Evolutionary conservation across 148 eudicot genomes (phyloP).

Genomic region (Oxyria digyna): DNA sequence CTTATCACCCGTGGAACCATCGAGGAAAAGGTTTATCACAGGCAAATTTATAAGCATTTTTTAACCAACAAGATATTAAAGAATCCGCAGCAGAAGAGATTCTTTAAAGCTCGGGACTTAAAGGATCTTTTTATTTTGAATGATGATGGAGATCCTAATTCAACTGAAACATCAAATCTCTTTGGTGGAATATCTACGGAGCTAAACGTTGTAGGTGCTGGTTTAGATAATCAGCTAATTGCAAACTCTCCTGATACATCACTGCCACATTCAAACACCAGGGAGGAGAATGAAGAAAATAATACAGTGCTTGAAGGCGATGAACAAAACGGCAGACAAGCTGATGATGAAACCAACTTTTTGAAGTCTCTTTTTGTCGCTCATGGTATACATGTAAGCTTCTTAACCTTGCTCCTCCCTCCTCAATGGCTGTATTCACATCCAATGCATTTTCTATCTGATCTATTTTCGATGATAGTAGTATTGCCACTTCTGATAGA

Average conservation of each 20-base stretch:
- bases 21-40: slow-evolving; percentile 97
- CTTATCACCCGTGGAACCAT: slow-evolving; percentile 92
- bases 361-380: slow-evolving; percentile 73
- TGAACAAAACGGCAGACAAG: slow-evolving; percentile 25
- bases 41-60: slow-evolving; percentile 93
- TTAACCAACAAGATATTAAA: slow-evolving; percentile 88
- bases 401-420: slow-evolving; percentile 10
- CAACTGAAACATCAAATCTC: slow-evolving; percentile 76
- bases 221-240: slow-evolving; percentile 27
- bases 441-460: too few relatives aligned
- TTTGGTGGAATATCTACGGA: slow-evolving; percentile 70
- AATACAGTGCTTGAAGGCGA: slow-evolving; percentile 19
- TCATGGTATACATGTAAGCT: slow-evolving; percentile 92
- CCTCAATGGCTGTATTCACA: background rate
- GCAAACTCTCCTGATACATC: slow-evolving; percentile 12
- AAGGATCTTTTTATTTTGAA: slow-evolving; percentile 74
- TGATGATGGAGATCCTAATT: slow-evolving; percentile 56
- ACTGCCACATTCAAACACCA: slow-evolving; percentile 17
- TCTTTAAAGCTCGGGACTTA: slow-evolving; percentile 87
- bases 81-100: slow-evolving; percentile 93
- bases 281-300: slow-evolving; percentile 12
- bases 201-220: slow-evolving; percentile 55
- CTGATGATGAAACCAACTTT: slow-evolving; percentile 60
- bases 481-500: too few relatives aligned
- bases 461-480: too few relatives aligned